Evolutionary conservation across 1,139 yeast genomes (phyloP).

Genomic region (Pichia sp.): DNA sequence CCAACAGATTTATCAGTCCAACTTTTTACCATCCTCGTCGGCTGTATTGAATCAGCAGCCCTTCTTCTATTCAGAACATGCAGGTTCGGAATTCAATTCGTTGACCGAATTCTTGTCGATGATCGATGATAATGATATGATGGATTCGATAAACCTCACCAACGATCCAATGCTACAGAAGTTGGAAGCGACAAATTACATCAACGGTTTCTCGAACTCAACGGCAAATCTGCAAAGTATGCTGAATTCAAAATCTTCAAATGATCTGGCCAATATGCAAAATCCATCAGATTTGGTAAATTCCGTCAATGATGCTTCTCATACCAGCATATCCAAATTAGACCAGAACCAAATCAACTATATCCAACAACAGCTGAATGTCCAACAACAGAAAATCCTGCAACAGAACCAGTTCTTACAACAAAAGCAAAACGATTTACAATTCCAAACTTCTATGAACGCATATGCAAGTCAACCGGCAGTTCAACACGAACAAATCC

Average conservation of each 20-base stretch:
- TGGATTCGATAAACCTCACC: slow-evolving; percentile 42
- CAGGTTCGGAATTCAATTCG: slow-evolving; percentile 90
- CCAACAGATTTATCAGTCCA: not conserved
- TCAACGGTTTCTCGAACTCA: slow-evolving; percentile 11
- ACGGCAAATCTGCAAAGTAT: slow-evolving; percentile 5
- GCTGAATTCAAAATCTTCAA: not conserved
- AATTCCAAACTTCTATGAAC: not conserved
- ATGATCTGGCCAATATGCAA: not conserved
- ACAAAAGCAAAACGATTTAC: slow-evolving; percentile 8
- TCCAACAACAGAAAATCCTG: slow-evolving; percentile 9
- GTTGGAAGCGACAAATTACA: slow-evolving; percentile 26
- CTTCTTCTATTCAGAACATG: slow-evolving; percentile 84
- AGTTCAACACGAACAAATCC: not conserved
- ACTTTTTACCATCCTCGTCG: slow-evolving; percentile 17
- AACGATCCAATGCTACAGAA: slow-evolving; percentile 36
- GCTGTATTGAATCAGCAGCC: slow-evolving; percentile 61
- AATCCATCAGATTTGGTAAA: not conserved
- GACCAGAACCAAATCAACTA: slow-evolving; percentile 7
- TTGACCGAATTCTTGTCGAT: slow-evolving; percentile 85
- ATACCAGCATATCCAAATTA: slow-evolving; percentile 2
- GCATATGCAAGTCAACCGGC: too few relatives aligned
- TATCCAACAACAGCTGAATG: slow-evolving; percentile 17
- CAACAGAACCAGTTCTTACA: slow-evolving; percentile 7
- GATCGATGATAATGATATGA: slow-evolving; percentile 81
- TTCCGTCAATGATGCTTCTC: not conserved